Base-by-base conservation (phyloP, 306 rosid species). In the Acacia crassicarpa region DNA sequence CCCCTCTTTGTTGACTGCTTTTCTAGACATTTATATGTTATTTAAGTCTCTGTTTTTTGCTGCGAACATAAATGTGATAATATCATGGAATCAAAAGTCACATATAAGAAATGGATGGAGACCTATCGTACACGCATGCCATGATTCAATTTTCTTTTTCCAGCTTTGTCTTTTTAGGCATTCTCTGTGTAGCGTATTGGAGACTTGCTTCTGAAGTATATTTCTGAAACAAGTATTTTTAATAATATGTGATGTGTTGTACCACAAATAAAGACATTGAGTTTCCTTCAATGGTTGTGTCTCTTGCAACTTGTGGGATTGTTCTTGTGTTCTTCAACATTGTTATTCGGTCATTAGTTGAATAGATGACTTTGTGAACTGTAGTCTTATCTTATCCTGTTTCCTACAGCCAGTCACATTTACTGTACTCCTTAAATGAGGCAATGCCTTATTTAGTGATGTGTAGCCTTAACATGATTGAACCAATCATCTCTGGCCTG, bases 191-290 rank as follows among this genome's bases (percentile, higher is more conserved):
- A 44, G 72, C 59, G 19, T 67, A 33, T 45, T 22, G 43, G 61
- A 35, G 8, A 63, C 67, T 59, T 69, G 58, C 15, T 70, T 70
- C 25, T 40, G 59, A 22, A 45, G 51, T 58, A 59, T 59, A 81
- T 74, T 38, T 67, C 40, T 17, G 69, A 74, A 73, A 67, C 72
- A 46, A 67, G 83, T 23, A 51, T 44, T 4, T 44, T 67, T 44
- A 77, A 66, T 74, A 19, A 78, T 16, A 49, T 75, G 74, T 87
- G 72, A 75, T 77, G 62, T 61, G 79, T 81, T 54, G 43, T 3
- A 53, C 56, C 25, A 2, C 80, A 3, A 12, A n/a, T 30, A 7
- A 68, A 22, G 54, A 67, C 53, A 51, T 23, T 38, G 33, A 11
- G 23, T 14, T 74, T 40, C 69, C 70, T 83, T 20, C 75, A 75